A percentile compares a stretch with the other conserved stretches of the same genome.
These are phyloP conservation scores for Malus domestica DNA, from an alignment of 306 rosid genomes.

Conservation along the genomic window ASM211411v1 NC_041790.1:240001-240500, in stretches of 20 bases:
- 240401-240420: conserved; percentile 11
- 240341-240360: background rate
- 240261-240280: conserved; percentile 8
- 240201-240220: background rate
- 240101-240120: conserved; percentile 89
- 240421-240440: conserved; percentile 6
- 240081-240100: conserved; percentile 85
- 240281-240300: background rate
- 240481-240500: conserved; percentile 38
- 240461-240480: conserved; percentile 11
- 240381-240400: conserved; percentile 10
- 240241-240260: background rate
- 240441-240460: background rate
- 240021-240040: conserved; percentile 82
- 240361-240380: background rate
- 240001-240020: conserved; percentile 83
- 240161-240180: conserved; percentile 2
- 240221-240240: background rate
- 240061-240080: conserved; percentile 78
- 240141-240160: conserved; percentile 76
- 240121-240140: conserved; percentile 94
- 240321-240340: background rate
- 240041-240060: conserved; percentile 95
- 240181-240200: background rate
- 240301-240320: background rate